Percentiles rank a stretch among this genome's conserved stretches.
Evolutionary conservation across 257 asterid species (phyloP).

Genomic region (Solanum rostratum): DNA sequence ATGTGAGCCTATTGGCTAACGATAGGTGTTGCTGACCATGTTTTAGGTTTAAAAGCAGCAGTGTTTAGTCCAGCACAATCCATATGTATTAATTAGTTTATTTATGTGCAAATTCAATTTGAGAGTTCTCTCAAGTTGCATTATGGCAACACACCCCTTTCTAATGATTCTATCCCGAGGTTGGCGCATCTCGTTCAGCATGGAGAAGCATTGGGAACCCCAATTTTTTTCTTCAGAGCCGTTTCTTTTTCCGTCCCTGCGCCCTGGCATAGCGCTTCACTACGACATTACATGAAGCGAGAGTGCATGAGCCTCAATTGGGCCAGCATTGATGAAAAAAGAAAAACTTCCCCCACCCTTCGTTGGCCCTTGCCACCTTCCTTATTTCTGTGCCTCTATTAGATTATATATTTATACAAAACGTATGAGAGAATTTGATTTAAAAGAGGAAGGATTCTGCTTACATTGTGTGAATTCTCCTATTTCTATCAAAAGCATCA

Average conservation of each 20-base stretch:
- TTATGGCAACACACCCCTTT: neutral
- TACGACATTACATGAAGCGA: too few relatives aligned
- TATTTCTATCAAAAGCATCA: neutral
- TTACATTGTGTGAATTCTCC: neutral
- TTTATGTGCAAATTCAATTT: neutral
- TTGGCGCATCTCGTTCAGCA: too few relatives aligned
- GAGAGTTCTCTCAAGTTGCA: neutral
- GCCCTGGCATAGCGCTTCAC: too few relatives aligned
- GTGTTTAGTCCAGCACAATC: neutral
- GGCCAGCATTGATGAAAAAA: too few relatives aligned
- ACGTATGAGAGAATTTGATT: neutral
- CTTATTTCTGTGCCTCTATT: neutral
- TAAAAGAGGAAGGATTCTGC: neutral
- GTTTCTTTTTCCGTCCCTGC: too few relatives aligned
- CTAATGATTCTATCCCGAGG: neutral
- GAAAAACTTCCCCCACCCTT: too few relatives aligned
- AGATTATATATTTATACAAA: neutral
- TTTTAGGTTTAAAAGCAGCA: neutral
- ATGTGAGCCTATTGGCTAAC: neutral
- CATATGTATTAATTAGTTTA: neutral
- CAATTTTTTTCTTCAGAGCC: too few relatives aligned
- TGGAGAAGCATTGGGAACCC: too few relatives aligned
- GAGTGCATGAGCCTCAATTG: too few relatives aligned
- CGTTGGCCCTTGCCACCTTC: too few relatives aligned
- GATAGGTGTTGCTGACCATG: neutral